phyloP scores from a whole-genome alignment of 768 basidiomycete species.

The Serendipita indica region DNA sequence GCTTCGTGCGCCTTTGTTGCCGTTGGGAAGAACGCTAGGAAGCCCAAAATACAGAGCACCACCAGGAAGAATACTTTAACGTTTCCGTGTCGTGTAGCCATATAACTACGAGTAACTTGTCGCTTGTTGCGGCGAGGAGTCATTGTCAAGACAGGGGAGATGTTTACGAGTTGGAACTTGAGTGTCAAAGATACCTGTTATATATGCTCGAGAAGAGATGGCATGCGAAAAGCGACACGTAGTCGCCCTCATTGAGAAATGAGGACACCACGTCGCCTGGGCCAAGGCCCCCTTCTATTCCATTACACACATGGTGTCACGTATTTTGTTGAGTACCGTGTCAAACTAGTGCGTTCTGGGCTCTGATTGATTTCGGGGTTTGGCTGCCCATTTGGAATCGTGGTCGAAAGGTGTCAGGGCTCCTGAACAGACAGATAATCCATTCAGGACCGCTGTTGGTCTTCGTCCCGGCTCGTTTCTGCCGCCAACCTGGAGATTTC shows the following conservation, averaged over 20 bases:
- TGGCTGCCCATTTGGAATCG: too few species aligned
- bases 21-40: neutral
- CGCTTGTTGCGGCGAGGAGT: neutral
- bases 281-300: too few species aligned
- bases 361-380: too few species aligned
- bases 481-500: slow-evolving; percentile 69
- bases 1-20: neutral
- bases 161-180: too few species aligned
- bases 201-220: too few species aligned
- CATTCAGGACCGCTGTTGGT: neutral
- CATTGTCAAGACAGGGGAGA: too few species aligned
- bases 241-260: neutral
- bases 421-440: too few species aligned
- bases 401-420: too few species aligned
- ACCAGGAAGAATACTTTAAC: neutral
- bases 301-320: too few species aligned
- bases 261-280: neutral
- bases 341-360: too few species aligned
- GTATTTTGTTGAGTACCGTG: too few species aligned
- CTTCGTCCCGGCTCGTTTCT: slow-evolving; percentile 22
- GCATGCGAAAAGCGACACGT: slow-evolving; percentile 4
- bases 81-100: neutral
- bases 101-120: neutral
- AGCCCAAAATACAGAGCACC: neutral
- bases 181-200: too few species aligned